Evolutionary conservation across 768 basidiomycete genomes (phyloP).

Genomic region (Exidia glandulosa): DNA sequence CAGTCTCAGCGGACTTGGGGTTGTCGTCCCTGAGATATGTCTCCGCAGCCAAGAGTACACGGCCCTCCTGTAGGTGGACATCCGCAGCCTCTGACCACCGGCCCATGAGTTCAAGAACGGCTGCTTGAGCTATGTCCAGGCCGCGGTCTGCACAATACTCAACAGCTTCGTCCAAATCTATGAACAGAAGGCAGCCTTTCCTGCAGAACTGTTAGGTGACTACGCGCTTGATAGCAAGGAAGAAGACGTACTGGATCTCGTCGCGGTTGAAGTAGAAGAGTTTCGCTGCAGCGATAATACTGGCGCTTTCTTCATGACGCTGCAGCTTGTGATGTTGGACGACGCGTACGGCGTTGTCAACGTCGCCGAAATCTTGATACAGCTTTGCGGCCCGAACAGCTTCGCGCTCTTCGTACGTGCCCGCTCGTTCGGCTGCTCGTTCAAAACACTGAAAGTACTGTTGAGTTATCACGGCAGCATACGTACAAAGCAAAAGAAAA

Average conservation of each 20-base stretch:
- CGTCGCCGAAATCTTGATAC: constrained; percentile 38
- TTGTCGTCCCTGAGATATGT: constrained; percentile 29
- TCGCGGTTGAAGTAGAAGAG: constrained; percentile 33
- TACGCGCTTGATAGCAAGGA: background rate
- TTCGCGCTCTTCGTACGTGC: too few species aligned
- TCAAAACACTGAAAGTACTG: background rate
- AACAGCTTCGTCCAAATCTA: constrained; percentile 38
- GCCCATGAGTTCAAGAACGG: constrained; percentile 31
- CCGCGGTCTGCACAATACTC: constrained; percentile 45
- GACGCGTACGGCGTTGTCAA: constrained; percentile 42
- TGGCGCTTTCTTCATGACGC: constrained; percentile 18
- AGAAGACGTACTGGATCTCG: constrained; percentile 22
- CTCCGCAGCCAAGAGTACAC: constrained; percentile 34
- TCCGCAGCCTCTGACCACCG: constrained; percentile 40
- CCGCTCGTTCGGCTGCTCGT: constrained; percentile 1
- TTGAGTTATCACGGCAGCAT: background rate
- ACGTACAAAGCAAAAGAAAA: too few species aligned
- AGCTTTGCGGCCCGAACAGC: constrained; percentile 24
- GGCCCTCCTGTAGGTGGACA: constrained; percentile 37
- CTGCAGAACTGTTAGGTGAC: constrained; percentile 21
- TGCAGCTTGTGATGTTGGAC: constrained; percentile 29
- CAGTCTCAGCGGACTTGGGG: constrained; percentile 4
- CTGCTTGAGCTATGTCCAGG: constrained; percentile 37
- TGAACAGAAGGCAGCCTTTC: constrained; percentile 36
- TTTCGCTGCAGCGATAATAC: constrained; percentile 33